Conservation (phyloP, 2,329 filamentous ascomycete species). For the Fusarium temperatum region DNA sequence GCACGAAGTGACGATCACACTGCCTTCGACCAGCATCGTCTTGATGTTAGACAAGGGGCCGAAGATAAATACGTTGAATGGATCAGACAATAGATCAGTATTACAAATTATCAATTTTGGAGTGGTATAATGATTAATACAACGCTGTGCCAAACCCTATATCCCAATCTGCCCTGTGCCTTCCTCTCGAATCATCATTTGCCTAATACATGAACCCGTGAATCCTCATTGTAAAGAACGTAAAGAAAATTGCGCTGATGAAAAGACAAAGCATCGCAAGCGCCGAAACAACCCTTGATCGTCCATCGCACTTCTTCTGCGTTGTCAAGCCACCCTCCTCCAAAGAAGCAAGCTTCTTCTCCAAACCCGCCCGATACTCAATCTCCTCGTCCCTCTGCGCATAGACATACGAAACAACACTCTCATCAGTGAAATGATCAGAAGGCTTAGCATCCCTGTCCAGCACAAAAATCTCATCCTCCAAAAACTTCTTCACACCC, state of each 20-base stretch:
- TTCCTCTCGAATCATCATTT: background rate
- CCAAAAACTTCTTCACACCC: slow-evolving; percentile 7
- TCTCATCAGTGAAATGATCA: slow-evolving; percentile 22
- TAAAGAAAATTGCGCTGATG: background rate
- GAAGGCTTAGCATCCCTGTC: slow-evolving; percentile 5
- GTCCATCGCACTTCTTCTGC: background rate
- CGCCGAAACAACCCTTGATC: background rate
- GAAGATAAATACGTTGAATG: fast-evolving
- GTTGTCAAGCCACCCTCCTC: background rate
- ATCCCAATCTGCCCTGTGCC: background rate
- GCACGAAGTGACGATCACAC: fast-evolving
- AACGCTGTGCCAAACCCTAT: background rate
- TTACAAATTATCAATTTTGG: background rate
- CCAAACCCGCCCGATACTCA: background rate
- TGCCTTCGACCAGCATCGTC: too few species aligned
- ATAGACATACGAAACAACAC: slow-evolving; percentile 4
- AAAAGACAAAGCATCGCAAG: background rate
- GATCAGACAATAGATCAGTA: fast-evolving
- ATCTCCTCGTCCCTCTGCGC: background rate
- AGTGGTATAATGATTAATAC: slow-evolving; percentile 18
- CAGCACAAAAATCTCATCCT: slow-evolving; percentile 11
- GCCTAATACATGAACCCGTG: background rate
- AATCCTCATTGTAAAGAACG: background rate
- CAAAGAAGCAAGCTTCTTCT: slow-evolving; percentile 3
- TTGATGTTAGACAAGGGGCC: background rate